Evolutionary conservation across 352 stramenopile species (phyloP), one percentile per base, ranked within the genome.

Genomic region (Globisporangium viniferum): DNA sequence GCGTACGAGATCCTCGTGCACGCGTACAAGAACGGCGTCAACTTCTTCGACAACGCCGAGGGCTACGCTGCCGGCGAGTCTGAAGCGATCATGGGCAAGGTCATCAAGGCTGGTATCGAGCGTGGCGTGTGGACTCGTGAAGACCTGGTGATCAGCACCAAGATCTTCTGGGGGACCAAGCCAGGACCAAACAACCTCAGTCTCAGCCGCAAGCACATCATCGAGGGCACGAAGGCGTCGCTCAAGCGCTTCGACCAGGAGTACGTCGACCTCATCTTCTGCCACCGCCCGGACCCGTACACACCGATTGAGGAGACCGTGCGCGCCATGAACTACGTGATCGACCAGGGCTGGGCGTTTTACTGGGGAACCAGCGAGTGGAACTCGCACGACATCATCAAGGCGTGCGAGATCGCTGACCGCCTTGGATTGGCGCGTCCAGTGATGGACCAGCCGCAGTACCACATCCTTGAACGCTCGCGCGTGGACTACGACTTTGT

Each of bases 31-130:
- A 33, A 73, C 36, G 83, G 81, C 18, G 67, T 90, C 70, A 88
- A 88, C 71, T 83, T 88, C 44, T 81, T 86, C 48, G 83, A 90
- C 72, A 77, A 64, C 31, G 80, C 78, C n/a, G 78, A 81, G 64
- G 39, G 53, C 10, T 88, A 87, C 61, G 60, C 53, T 8, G 24
- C 27, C 3, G 80, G 80, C 22, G 8, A 72, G 15, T 67, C 79
- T 1, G 79, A 87, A 48, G 64, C 48, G 15, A 71, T 73, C 59
- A 77, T 75, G 39, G 80, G 79, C 27, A 22, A 70, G 20, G 60
- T 62, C 0, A 31, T 86, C 5, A 41, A 67, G 12, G 70, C 68
- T 20, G 76, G 75, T 4, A 62, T 82, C 9, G n/a, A 66, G 3
- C 31, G 70, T 1, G 67, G 64, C 10, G 58, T 79, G 5, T 78